phyloP scores from a whole-genome alignment of 2,329 filamentous ascomycete genomes.

The Fusarium sp. region DNA sequence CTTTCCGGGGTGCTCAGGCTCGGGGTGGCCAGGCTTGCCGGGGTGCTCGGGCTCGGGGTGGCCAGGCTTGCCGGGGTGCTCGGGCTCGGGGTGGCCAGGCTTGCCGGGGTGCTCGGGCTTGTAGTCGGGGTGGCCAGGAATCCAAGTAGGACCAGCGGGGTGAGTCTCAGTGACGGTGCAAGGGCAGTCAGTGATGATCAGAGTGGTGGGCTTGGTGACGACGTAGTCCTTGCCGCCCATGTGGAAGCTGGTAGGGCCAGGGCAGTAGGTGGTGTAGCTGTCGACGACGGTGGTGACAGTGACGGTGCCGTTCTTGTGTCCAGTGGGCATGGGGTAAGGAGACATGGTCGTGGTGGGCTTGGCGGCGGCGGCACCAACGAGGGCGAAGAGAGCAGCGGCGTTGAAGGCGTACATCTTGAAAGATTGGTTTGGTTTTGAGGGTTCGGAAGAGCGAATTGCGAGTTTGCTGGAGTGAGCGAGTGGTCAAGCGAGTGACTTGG shows the following conservation, averaged over 20 bases:
- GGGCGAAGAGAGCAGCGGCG: conserved; percentile 42
- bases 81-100: not conserved
- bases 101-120: not conserved
- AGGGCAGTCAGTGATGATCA: conserved; percentile 67
- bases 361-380: conserved; percentile 41
- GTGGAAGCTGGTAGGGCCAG: conserved; percentile 62
- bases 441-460: conserved; percentile 17
- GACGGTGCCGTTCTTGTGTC: conserved; percentile 41
- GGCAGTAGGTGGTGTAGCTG: conserved; percentile 56
- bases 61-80: conserved; percentile 1
- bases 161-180: conserved; percentile 57
- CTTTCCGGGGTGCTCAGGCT: not conserved
- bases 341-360: conserved; percentile 26
- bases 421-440: conserved; percentile 19
- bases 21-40: not conserved
- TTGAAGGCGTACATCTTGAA: conserved; percentile 46
- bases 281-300: conserved; percentile 52
- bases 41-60: conserved; percentile 1
- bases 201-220: conserved; percentile 63
- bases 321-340: conserved; percentile 17
- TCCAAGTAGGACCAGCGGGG: conserved; percentile 37
- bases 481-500: conserved; percentile 44
- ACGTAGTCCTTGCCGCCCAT: conserved; percentile 64
- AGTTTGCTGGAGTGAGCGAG: conserved; percentile 20
- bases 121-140: conserved; percentile 15